phyloP scores from a whole-genome alignment of 352 stramenopile species.

The Globisporangium acanthophoron region DNA sequence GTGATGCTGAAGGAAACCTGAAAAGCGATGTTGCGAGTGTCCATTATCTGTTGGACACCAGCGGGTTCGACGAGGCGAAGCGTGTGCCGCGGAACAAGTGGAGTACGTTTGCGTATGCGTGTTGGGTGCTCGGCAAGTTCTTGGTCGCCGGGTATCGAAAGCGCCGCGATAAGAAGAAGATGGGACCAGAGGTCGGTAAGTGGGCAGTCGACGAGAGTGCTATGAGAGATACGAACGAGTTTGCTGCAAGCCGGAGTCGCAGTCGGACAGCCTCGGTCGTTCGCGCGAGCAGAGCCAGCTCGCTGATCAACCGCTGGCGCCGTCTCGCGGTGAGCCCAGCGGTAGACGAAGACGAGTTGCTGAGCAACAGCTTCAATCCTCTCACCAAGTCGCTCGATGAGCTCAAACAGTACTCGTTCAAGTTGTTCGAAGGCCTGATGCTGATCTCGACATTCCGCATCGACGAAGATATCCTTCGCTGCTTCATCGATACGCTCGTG shows the following conservation, averaged over 20 bases:
- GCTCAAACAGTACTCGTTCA: constrained; percentile 49
- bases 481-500: constrained; percentile 55
- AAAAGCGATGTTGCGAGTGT: constrained; percentile 66
- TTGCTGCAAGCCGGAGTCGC: constrained; percentile 14
- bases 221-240: constrained; percentile 11
- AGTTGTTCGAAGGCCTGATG: constrained; percentile 57
- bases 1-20: constrained; percentile 24
- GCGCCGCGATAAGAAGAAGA: constrained; percentile 10
- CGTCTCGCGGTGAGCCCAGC: constrained; percentile 40
- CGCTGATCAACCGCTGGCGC: constrained; percentile 57
- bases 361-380: constrained; percentile 50
- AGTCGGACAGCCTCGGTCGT: constrained; percentile 40
- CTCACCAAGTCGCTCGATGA: constrained; percentile 52
- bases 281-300: constrained; percentile 34
- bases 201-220: constrained; percentile 1
- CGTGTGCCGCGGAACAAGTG: constrained; percentile 61
- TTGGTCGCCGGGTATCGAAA: constrained; percentile 24
- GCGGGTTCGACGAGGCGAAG: constrained; percentile 63
- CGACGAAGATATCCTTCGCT: constrained; percentile 29
- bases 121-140: constrained; percentile 56
- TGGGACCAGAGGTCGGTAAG: constrained; percentile 6
- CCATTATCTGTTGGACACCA: constrained; percentile 56
- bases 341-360: constrained; percentile 34
- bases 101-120: constrained; percentile 72
- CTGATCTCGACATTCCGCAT: constrained; percentile 71